Percentiles rank a stretch among this genome's conserved stretches.
phyloP scores from a whole-genome alignment of 1,284 basidiomycete genomes.

The Puccinia novopanici region DNA sequence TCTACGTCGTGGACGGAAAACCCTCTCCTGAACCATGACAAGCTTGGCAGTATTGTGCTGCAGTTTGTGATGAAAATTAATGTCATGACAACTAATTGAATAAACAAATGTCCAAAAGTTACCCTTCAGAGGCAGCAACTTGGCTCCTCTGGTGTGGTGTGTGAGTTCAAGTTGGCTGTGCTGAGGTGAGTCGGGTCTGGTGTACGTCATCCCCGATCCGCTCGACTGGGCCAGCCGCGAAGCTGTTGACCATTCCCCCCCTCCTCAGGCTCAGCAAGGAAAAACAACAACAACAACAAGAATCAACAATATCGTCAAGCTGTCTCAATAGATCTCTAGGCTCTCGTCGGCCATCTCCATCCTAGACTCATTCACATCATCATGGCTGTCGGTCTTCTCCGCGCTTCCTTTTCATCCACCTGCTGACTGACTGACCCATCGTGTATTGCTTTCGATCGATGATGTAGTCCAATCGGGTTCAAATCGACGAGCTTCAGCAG shows the following conservation, averaged over 20 bases:
- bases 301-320: neutral
- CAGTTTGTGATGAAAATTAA: too few relatives aligned
- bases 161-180: neutral
- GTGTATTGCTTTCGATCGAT: neutral
- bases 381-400: slow-evolving; percentile 17
- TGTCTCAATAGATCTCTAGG: neutral
- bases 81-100: too few relatives aligned
- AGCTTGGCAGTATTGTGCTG: too few relatives aligned
- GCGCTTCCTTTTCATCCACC: too few relatives aligned
- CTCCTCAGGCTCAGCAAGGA: neutral
- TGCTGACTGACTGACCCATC: neutral
- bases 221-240: neutral
- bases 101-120: neutral
- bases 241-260: neutral
- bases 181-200: slow-evolving; percentile 2
- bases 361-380: neutral
- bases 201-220: slow-evolving; percentile 2
- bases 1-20: too few relatives aligned
- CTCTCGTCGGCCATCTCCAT: neutral
- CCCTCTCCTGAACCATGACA: too few relatives aligned
- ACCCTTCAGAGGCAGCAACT: neutral
- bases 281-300: neutral
- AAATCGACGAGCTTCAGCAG: slow-evolving; percentile 85
- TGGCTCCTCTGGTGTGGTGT: neutral
- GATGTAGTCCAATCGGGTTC: slow-evolving; percentile 67